These are phyloP conservation scores for Ilyonectria destructans DNA, from an alignment of 2,329 filamentous ascomycete genomes.

Conservation along the genomic window DNA sequence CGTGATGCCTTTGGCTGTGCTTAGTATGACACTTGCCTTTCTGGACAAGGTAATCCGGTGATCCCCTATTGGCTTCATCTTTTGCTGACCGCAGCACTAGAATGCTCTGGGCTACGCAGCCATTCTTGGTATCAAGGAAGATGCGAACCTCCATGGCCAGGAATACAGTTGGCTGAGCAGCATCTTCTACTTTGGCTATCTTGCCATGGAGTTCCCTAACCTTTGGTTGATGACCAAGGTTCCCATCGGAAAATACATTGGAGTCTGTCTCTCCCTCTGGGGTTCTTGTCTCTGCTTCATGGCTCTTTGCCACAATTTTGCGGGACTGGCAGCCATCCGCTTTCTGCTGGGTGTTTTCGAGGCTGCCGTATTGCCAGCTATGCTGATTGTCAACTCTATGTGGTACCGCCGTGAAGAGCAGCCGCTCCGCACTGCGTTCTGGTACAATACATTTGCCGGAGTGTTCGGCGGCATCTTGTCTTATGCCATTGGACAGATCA, in stretches of 20 bases:
- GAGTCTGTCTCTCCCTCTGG: conserved; percentile 51
- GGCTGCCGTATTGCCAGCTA: conserved; percentile 63
- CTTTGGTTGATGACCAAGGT: conserved; percentile 52
- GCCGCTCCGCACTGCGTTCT: conserved; percentile 52
- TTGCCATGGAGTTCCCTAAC: conserved; percentile 58
- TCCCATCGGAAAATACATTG: conserved; percentile 52
- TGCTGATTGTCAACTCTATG: conserved; percentile 63
- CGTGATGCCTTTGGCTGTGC: conserved; percentile 34
- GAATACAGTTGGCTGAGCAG: conserved; percentile 77
- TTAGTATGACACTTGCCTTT: conserved; percentile 38
- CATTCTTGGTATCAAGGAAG: conserved; percentile 42
- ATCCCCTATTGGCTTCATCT: too few relatives aligned
- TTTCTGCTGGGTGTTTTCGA: conserved; percentile 64
- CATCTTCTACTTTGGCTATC: conserved; percentile 66
- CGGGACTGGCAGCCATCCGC: conserved; percentile 59
- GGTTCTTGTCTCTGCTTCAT: conserved; percentile 59
- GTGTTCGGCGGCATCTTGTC: conserved; percentile 53
- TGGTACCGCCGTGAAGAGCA: conserved; percentile 55
- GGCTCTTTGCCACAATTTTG: conserved; percentile 58
- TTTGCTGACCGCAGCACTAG: not conserved
- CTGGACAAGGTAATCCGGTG: conserved; percentile 29
- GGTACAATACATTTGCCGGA: conserved; percentile 52
- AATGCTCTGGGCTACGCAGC: conserved; percentile 36
- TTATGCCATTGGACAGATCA: conserved; percentile 50
- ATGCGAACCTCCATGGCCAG: conserved; percentile 50